Percentiles rank a stretch among this genome's conserved stretches.
These are phyloP conservation scores for Fusarium sp. DNA, from an alignment of 2,329 filamentous ascomycete genomes.

Conservation along the genomic window DNA sequence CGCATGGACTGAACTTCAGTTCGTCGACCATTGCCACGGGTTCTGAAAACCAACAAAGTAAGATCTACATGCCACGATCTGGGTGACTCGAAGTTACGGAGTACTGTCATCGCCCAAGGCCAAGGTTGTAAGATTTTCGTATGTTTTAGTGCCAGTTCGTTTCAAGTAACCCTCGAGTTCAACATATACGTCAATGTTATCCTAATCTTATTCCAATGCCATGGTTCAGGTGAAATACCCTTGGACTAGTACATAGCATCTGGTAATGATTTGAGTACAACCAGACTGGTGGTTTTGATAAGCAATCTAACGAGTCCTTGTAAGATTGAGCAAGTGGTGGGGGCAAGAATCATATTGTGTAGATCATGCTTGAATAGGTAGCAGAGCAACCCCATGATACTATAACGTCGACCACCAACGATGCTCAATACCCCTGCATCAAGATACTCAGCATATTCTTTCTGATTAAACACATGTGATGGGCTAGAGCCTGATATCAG, in stretches of 20 bases:
- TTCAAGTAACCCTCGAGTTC: slow-evolving; percentile 26
- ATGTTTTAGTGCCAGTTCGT: slow-evolving; percentile 33
- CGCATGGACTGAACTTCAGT: slow-evolving; percentile 35
- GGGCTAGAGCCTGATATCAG: neutral
- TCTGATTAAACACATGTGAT: neutral
- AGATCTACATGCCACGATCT: slow-evolving; percentile 35
- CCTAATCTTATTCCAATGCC: slow-evolving; percentile 20
- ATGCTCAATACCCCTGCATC: neutral
- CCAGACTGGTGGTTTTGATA: slow-evolving; percentile 11
- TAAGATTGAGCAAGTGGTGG: slow-evolving; percentile 8
- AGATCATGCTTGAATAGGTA: slow-evolving; percentile 1
- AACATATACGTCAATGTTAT: slow-evolving; percentile 24
- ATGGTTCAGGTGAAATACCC: slow-evolving; percentile 17
- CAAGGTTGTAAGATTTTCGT: slow-evolving; percentile 19
- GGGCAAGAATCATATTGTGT: neutral
- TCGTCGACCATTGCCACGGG: slow-evolving; percentile 31
- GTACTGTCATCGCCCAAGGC: slow-evolving; percentile 16
- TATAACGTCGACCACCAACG: neutral
- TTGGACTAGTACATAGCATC: neutral
- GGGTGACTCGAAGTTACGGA: slow-evolving; percentile 16
- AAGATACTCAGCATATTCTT: neutral
- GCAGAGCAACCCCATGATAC: neutral
- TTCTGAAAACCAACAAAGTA: slow-evolving; percentile 38
- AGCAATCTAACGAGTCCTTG: neutral
- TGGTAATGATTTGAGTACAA: slow-evolving; percentile 19